These are phyloP conservation scores for Trichoderma simmonsii DNA, from an alignment of 2,329 filamentous ascomycete species.

Conservation along the genomic window DNA sequence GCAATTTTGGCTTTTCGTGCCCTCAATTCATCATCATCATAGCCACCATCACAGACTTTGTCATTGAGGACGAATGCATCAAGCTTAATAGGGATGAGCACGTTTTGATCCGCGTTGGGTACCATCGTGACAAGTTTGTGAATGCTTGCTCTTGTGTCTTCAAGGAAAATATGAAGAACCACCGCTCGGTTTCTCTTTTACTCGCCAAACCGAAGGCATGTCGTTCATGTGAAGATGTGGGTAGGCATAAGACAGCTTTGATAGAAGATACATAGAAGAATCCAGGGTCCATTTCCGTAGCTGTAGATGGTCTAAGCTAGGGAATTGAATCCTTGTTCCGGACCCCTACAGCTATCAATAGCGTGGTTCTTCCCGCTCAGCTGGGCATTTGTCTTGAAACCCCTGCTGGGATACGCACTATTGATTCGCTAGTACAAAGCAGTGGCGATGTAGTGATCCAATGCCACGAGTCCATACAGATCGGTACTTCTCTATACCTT, in stretches of 20 bases:
- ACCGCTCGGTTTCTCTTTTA: background rate
- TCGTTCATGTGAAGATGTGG: background rate
- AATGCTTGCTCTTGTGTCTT: background rate
- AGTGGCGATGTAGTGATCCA: background rate
- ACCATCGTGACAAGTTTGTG: background rate
- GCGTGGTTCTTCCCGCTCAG: background rate
- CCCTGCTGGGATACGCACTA: background rate
- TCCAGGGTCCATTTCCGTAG: background rate
- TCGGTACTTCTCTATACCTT: background rate
- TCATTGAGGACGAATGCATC: background rate
- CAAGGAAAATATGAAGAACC: background rate
- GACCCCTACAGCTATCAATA: background rate
- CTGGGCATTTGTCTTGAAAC: background rate
- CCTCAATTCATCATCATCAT: background rate
- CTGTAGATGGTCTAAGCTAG: background rate
- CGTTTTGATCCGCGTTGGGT: background rate
- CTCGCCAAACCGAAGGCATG: background rate
- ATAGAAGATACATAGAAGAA: background rate
- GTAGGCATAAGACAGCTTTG: background rate
- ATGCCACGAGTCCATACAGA: background rate
- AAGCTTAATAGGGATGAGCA: background rate
- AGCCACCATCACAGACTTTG: background rate
- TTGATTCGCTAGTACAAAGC: background rate
- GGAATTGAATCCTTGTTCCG: background rate
- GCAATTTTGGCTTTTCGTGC: background rate